These are phyloP conservation scores for Hypericum perforatum DNA, from an alignment of 345 rosid species.

Conservation along the genomic window DNA sequence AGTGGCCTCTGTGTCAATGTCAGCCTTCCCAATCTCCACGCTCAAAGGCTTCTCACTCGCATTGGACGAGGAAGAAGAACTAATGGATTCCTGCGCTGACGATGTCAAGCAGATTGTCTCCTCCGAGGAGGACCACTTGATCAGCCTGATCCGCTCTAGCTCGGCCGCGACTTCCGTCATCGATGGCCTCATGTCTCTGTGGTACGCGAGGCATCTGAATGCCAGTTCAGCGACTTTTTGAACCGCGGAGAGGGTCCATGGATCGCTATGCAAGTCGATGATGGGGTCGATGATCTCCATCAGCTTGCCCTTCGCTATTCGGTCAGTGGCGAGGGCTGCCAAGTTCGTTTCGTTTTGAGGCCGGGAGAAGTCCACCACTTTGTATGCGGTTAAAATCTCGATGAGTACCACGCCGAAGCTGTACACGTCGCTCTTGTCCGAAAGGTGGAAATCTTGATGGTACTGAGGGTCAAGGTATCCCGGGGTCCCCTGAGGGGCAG, in stretches of 20 bases:
- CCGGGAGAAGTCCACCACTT: constrained; percentile 56
- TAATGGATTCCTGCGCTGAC: too few species aligned
- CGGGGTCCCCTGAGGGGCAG: constrained; percentile 92
- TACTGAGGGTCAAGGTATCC: constrained; percentile 88
- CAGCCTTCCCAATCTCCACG: constrained; percentile 26
- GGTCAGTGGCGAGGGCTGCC: constrained; percentile 47
- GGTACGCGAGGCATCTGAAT: constrained; percentile 62
- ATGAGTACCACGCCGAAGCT: constrained; percentile 67
- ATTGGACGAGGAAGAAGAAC: constrained; percentile 9
- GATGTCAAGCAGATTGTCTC: not conserved
- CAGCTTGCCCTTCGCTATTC: constrained; percentile 41
- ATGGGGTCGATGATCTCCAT: constrained; percentile 52
- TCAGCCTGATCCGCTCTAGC: constrained; percentile 58
- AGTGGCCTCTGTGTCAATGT: constrained; percentile 26
- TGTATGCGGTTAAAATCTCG: constrained; percentile 52
- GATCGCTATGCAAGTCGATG: constrained; percentile 27
- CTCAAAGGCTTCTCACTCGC: constrained; percentile 39
- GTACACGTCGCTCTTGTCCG: constrained; percentile 80
- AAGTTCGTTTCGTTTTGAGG: constrained; percentile 46
- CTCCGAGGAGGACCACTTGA: constrained; percentile 31
- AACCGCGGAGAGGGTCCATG: constrained; percentile 34
- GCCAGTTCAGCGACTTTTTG: constrained; percentile 57
- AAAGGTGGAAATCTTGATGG: constrained; percentile 73
- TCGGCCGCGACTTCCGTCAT: constrained; percentile 89
- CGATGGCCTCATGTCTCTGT: constrained; percentile 82